Evolutionary conservation across 179 eudicot species (phyloP).

Genomic region (Drosera spatulata): DNA sequence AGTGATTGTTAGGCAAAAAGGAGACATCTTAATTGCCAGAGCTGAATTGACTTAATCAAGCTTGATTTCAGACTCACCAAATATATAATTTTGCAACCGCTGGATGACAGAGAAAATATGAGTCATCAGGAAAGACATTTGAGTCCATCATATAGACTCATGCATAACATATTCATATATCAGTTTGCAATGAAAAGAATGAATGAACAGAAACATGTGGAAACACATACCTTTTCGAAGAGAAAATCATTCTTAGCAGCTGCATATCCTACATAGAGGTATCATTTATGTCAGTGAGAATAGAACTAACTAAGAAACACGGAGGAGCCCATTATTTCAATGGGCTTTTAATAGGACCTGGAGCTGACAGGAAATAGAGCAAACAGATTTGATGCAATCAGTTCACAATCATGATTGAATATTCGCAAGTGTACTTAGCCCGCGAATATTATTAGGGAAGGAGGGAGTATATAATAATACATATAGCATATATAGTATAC

Average conservation of each 20-base stretch:
- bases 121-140: conserved; percentile 15
- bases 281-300: background rate
- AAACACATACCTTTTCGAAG: conserved; percentile 69
- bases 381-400: too few relatives aligned
- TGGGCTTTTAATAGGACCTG: too few relatives aligned
- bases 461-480: too few relatives aligned
- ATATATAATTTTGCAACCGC: conserved; percentile 93
- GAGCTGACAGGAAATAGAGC: too few relatives aligned
- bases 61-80: conserved; percentile 45
- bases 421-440: too few relatives aligned
- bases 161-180: too few relatives aligned
- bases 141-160: background rate
- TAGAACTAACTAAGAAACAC: too few relatives aligned
- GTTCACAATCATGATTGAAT: too few relatives aligned
- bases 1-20: background rate
- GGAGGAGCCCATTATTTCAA: too few relatives aligned
- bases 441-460: too few relatives aligned
- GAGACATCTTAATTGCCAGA: background rate
- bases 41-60: background rate
- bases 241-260: conserved; percentile 95
- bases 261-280: conserved; percentile 58
- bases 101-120: conserved; percentile 29
- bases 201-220: background rate
- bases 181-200: too few relatives aligned
- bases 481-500: too few relatives aligned